Base-by-base conservation (phyloP, 768 basidiomycete species). In the Lactifluus subvellereus region DNA sequence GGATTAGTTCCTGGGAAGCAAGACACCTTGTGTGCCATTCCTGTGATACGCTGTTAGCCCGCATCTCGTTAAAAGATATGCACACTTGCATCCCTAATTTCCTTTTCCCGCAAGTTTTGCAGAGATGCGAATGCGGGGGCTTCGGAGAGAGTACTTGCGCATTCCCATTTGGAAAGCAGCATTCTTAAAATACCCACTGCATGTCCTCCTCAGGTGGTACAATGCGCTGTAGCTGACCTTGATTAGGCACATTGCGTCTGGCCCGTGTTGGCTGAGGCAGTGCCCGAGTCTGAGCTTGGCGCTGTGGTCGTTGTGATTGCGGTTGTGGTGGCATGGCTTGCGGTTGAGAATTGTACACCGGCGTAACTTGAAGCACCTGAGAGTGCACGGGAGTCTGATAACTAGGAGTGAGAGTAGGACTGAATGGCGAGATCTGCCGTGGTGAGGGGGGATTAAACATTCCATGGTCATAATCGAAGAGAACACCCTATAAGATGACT, bases 111-210 rank as follows among this genome's bases (percentile, higher is more conserved):
- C 54, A 94, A 71, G 57, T 90, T 85, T 56, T 89, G 86, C 0
- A 89, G 88, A 65, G 80, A 84, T 5, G 87, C 84, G 54, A 81
- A 83, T 0, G 80, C 79, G 57, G 94, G 75, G 1, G 90, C 82
- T 69, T 94, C 84, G 2, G 27, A 16, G 82, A 81, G 13, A 96
- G 77, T 10, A 95, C 68, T 48, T 78, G 76, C 0, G 94, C 92
- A 68, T 93, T 92, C n/a, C 88, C 88, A 60, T 82, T 81, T 4
- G 87, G 92, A 43, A 93, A 84, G 62, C 84, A 85, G 74, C 92
- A 93, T 72, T 97, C 94, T 67, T 92, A 85, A 68, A 91, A 84
- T 54, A 97, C 73, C 16, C 89, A 79, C 13, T 87, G 79, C 54
- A 94, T 45, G 61, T 27, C 27, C 27, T 27, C 27, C 27, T 27